Base-by-base conservation (phyloP, 257 asterid genomes). In the Eustoma russellianum region DNA sequence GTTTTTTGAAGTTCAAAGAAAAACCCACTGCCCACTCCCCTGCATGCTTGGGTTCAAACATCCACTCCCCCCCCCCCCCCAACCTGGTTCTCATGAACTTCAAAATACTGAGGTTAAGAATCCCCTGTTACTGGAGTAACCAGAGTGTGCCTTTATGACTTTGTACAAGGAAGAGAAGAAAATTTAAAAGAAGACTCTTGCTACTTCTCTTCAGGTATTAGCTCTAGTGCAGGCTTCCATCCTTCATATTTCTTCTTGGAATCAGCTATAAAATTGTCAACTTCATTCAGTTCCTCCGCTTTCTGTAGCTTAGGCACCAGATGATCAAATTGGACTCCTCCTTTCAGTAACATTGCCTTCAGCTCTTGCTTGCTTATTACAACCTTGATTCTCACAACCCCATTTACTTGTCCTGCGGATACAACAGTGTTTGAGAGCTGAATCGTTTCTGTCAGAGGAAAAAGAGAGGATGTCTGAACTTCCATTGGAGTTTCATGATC, bases 281-380 rank as follows among this genome's bases (percentile, higher is more conserved):
- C 11, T 56, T 63, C 67, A 50, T 63, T 56, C 17, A 17, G 13
- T 41, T 30, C 56, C 10, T 65, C 18, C 53, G 63, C 56, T 41
- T 59, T 74, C 49, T 70, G 76, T 56, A 59, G 63, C 60, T 47
- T 63, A 18, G 69, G 60, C 34, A 69, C 63, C 73, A 74, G 56
- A 46, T 77, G 74, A 56, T 77, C 77, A 15, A 70, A 71, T 9
- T 80, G 63, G 64, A 72, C 74, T 34, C 77, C 78, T 52, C 73
- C 90, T 56, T 76, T 57, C 50, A 63, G 7, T 50, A 84, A 53
- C 59, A 88, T 74, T n/a, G 70, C 86, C 68, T 72, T 79, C 64
- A 84, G 76, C 65, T 84, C 84, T 56, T 80, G 73, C 74, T 82
- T 88, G 33, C 79, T 72, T 70, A 88, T 78, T 48, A 88, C 68